A percentile compares a stretch with the other conserved stretches of the same genome.
Conservation (phyloP, 129 eudicot genomes). For the Flaveria linearis region DNA sequence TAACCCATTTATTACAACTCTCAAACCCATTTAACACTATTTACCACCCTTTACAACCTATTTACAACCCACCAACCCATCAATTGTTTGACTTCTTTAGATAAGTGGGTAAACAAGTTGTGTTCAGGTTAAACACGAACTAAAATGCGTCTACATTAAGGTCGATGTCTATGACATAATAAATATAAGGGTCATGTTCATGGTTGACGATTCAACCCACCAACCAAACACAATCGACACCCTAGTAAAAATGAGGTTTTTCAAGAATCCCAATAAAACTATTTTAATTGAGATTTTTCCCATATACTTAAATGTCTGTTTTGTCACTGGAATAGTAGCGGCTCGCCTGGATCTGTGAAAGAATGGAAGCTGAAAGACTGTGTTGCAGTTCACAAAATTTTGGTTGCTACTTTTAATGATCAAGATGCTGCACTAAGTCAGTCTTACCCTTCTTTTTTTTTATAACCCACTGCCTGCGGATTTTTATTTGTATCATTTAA, state of each 20-base stretch:
- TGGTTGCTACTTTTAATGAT: slow-evolving; percentile 52
- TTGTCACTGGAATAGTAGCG: slow-evolving; percentile 42
- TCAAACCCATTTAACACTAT: not conserved
- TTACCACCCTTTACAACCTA: too few species aligned
- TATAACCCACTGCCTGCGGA: not conserved
- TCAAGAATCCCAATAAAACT: not conserved
- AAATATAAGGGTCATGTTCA: not conserved
- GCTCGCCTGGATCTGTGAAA: slow-evolving; percentile 47
- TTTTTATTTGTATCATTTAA: not conserved
- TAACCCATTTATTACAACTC: not conserved
- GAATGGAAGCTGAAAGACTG: slow-evolving; percentile 75
- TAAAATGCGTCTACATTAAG: not conserved
- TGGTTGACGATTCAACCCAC: not conserved
- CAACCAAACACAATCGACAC: not conserved
- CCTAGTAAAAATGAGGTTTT: not conserved
- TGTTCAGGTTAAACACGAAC: not conserved
- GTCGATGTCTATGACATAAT: not conserved
- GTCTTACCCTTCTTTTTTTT: slow-evolving; percentile 15
- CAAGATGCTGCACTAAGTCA: slow-evolving; percentile 79
- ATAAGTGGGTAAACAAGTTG: not conserved
- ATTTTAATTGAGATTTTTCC: not conserved
- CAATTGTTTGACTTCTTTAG: not conserved
- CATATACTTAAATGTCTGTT: not conserved
- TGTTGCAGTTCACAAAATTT: slow-evolving; percentile 74
- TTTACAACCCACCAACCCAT: too few species aligned